phyloP scores from a whole-genome alignment of 2,329 filamentous ascomycete genomes.

The Neospermospora avenae region DNA sequence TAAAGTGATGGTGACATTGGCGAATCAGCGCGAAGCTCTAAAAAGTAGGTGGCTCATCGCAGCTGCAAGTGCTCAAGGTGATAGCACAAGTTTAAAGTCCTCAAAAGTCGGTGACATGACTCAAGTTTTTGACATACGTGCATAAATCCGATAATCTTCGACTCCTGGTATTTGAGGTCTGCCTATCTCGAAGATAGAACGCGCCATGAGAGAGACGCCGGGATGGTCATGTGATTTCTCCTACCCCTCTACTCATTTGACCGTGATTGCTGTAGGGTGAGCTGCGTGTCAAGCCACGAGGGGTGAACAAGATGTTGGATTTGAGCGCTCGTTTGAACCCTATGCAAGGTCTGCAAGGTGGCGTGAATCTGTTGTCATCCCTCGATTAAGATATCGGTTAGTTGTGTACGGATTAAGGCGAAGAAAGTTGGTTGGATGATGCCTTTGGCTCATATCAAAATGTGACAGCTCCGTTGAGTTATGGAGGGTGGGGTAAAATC shows the following conservation, averaged over 20 bases:
- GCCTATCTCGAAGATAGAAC: background rate
- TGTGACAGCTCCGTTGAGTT: background rate
- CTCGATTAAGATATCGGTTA: background rate
- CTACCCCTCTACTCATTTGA: background rate
- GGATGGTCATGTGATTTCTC: background rate
- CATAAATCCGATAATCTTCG: background rate
- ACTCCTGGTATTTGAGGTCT: background rate
- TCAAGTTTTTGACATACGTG: background rate
- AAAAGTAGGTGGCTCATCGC: background rate
- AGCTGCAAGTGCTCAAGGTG: background rate
- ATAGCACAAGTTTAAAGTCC: background rate
- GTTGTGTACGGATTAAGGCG: background rate
- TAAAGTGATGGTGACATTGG: constrained; percentile 7
- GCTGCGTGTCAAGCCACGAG: constrained; percentile 1
- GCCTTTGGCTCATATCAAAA: background rate
- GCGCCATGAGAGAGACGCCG: background rate
- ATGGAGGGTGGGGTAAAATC: background rate
- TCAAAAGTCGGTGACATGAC: constrained; percentile 2
- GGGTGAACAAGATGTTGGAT: background rate
- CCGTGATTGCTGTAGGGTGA: background rate
- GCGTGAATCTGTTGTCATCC: background rate
- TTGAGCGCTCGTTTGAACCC: background rate
- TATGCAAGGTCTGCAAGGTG: background rate
- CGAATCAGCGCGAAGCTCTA: background rate
- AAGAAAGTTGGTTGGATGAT: background rate